phyloP scores from a whole-genome alignment of 208 protist species.

The Phytomonas serpens region DNA sequence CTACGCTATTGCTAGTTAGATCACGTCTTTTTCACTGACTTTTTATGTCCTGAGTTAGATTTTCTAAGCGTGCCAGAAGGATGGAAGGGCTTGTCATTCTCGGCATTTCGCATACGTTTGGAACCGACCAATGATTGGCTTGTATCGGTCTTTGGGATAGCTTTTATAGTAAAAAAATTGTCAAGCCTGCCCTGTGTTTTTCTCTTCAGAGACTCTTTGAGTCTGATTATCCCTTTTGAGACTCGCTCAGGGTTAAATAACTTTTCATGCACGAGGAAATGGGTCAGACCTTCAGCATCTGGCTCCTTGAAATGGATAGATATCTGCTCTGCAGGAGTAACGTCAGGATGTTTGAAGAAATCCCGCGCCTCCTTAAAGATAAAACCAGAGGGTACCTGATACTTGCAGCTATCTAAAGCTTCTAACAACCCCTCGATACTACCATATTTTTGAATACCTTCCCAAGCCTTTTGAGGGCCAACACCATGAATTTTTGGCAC shows the following conservation, averaged over 20 bases:
- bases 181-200: conserved; percentile 88
- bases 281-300: conserved; percentile 95
- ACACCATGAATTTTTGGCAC: conserved; percentile 97
- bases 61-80: conserved; percentile 72
- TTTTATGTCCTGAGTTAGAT: conserved; percentile 52
- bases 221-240: conserved; percentile 67
- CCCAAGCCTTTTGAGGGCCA: conserved; percentile 93
- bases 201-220: conserved; percentile 51
- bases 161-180: conserved; percentile 77
- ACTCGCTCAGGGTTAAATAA: conserved; percentile 93
- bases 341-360: conserved; percentile 92
- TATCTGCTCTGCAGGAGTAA: conserved; percentile 56
- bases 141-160: conserved; percentile 4
- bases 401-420: conserved; percentile 82
- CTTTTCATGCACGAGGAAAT: conserved; percentile 98
- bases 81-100: conserved; percentile 17
- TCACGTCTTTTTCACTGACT: conserved; percentile 63
- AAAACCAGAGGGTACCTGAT: conserved; percentile 83
- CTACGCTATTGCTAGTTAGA: not conserved
- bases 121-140: conserved; percentile 16
- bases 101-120: conserved; percentile 42
- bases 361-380: conserved; percentile 81
- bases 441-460: conserved; percentile 93
- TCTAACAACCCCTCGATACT: conserved; percentile 95
- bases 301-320: conserved; percentile 93